Percentiles rank a stretch among this genome's conserved stretches.
Evolutionary conservation across 441 rosid genomes (phyloP).

Genomic region (Iberis amara): DNA sequence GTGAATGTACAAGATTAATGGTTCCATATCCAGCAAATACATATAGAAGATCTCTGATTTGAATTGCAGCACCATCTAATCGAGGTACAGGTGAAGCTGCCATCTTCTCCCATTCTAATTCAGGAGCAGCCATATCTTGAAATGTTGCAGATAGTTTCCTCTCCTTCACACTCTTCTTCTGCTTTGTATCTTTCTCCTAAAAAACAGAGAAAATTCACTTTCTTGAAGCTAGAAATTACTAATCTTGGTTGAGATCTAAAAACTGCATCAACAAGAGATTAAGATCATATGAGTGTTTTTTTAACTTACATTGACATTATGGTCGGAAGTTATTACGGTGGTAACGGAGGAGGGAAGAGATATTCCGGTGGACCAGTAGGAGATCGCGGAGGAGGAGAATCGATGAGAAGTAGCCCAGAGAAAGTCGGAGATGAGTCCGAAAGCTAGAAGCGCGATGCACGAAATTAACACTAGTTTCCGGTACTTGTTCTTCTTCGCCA

Average conservation of each 20-base stretch:
- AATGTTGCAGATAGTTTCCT: slow-evolving; percentile 80
- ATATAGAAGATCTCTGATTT: slow-evolving; percentile 62
- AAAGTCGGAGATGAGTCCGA: slow-evolving; percentile 59
- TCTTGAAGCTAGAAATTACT: too few species aligned
- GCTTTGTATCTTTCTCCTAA: slow-evolving; percentile 30
- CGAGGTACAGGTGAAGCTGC: slow-evolving; percentile 82
- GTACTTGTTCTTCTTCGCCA: slow-evolving; percentile 54
- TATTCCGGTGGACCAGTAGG: not conserved
- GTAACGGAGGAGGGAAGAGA: slow-evolving; percentile 25
- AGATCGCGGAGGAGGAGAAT: slow-evolving; percentile 30
- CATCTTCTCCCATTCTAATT: slow-evolving; percentile 86
- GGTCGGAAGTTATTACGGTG: slow-evolving; percentile 3
- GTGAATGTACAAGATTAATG: slow-evolving; percentile 71
- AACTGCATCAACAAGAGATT: not conserved
- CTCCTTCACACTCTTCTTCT: slow-evolving; percentile 31
- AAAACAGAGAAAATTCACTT: not conserved
- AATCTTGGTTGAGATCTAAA: too few species aligned
- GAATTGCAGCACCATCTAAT: slow-evolving; percentile 82
- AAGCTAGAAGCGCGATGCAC: slow-evolving; percentile 45
- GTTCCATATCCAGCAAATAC: slow-evolving; percentile 94
- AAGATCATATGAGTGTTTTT: not conserved
- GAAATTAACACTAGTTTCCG: slow-evolving; percentile 38
- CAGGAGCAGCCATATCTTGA: slow-evolving; percentile 81
- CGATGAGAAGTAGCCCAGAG: slow-evolving; percentile 77
- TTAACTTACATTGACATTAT: too few species aligned